Conservation (phyloP, 768 basidiomycete genomes). For the Vararia minispora region DNA sequence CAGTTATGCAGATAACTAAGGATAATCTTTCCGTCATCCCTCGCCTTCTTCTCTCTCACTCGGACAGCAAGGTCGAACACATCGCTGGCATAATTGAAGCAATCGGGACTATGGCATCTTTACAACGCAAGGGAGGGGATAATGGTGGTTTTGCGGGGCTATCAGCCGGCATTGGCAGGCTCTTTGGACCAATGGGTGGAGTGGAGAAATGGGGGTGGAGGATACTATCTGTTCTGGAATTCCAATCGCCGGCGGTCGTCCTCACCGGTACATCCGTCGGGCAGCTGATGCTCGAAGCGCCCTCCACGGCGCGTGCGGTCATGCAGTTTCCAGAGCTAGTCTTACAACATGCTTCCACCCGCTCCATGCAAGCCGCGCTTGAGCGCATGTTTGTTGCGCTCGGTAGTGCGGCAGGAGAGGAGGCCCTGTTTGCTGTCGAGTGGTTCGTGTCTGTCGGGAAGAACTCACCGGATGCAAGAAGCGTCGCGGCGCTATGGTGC, state of each 20-base stretch:
- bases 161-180: slow-evolving; percentile 39
- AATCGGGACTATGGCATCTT: slow-evolving; percentile 42
- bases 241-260: slow-evolving; percentile 42
- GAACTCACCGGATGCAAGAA: slow-evolving; percentile 30
- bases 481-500: slow-evolving; percentile 77
- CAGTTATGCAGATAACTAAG: slow-evolving; percentile 48
- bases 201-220: slow-evolving; percentile 92
- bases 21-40: slow-evolving; percentile 65
- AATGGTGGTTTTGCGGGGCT: slow-evolving; percentile 29
- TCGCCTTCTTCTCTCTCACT: slow-evolving; percentile 52
- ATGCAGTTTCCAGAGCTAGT: slow-evolving; percentile 47
- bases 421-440: slow-evolving; percentile 66
- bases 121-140: background rate
- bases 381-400: slow-evolving; percentile 64
- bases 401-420: slow-evolving; percentile 58
- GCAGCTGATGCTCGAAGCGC: slow-evolving; percentile 45
- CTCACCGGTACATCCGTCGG: slow-evolving; percentile 37
- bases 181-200: slow-evolving; percentile 73
- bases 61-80: slow-evolving; percentile 68
- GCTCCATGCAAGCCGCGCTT: slow-evolving; percentile 40
- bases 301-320: slow-evolving; percentile 23
- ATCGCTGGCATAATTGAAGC: slow-evolving; percentile 57
- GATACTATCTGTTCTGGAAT: slow-evolving; percentile 70
- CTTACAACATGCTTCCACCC: slow-evolving; percentile 45
- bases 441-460: slow-evolving; percentile 60